Evolutionary conservation across 441 rosid species (phyloP).

Genomic region (Eruca vesicaria): DNA sequence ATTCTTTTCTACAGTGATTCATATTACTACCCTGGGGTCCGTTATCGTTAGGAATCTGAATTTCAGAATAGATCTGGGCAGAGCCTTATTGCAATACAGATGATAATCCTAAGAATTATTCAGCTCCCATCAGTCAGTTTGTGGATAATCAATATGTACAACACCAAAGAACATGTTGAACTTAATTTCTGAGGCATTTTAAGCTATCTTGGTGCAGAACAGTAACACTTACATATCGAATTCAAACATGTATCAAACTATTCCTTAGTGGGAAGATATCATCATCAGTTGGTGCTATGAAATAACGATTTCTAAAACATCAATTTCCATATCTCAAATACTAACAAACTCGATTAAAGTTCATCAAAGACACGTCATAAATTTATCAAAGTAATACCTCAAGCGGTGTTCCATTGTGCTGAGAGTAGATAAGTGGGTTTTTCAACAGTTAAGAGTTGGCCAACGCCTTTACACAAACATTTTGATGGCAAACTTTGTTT

Average conservation of each 20-base stretch:
- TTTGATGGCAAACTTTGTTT: background rate
- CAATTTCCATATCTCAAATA: background rate
- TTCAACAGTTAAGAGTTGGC: background rate
- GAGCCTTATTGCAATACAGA: slow-evolving; percentile 71
- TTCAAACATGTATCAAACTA: background rate
- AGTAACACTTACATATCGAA: background rate
- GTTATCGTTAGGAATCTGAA: slow-evolving; percentile 76
- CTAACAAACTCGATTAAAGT: background rate
- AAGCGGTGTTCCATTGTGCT: background rate
- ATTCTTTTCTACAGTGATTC: slow-evolving; percentile 64
- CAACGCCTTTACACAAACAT: background rate
- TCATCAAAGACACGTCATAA: no score
- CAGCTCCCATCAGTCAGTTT: background rate
- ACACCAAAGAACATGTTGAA: background rate
- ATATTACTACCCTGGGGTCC: slow-evolving; percentile 96
- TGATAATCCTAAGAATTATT: background rate
- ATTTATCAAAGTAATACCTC: background rate
- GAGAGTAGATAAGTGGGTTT: background rate
- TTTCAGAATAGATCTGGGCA: slow-evolving; percentile 95
- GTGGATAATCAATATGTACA: background rate
- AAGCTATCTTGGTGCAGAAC: background rate
- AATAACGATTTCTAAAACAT: background rate
- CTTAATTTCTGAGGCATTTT: background rate
- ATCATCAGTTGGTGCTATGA: background rate
- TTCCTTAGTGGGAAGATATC: background rate